A percentile compares a stretch with the other conserved stretches of the same genome.
These are phyloP conservation scores for Kazachstania sp. DNA, from an alignment of 1,139 yeast species.

Conservation along the genomic window DNA sequence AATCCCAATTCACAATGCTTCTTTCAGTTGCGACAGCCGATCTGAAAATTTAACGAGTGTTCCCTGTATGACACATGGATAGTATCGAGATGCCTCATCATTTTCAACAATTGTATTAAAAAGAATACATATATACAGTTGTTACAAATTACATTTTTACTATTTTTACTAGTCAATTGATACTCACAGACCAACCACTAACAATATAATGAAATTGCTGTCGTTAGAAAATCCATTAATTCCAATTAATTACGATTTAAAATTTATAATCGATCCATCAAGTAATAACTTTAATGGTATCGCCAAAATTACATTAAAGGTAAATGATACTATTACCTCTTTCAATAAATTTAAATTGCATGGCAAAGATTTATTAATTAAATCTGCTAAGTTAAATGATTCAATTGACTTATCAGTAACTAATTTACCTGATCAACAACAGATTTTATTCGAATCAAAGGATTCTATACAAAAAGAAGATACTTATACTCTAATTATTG, in stretches of 20 bases:
- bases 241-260: constrained; percentile 41
- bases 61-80: too few species aligned
- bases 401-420: constrained; percentile 27
- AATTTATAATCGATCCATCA: constrained; percentile 38
- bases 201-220: background rate
- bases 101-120: too few species aligned
- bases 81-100: too few species aligned
- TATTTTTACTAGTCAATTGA: too few species aligned
- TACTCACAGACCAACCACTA: background rate
- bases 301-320: constrained; percentile 33
- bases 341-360: constrained; percentile 35
- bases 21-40: too few species aligned
- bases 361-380: constrained; percentile 37
- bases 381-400: constrained; percentile 24
- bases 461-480: constrained; percentile 5
- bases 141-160: too few species aligned
- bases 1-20: too few species aligned
- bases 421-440: constrained; percentile 34
- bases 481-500: constrained; percentile 12
- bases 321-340: constrained; percentile 15
- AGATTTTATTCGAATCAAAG: constrained; percentile 29
- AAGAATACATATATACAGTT: too few species aligned
- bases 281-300: constrained; percentile 50
- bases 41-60: too few species aligned
- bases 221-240: constrained; percentile 19